These are phyloP conservation scores for Tuber brumale DNA, from an alignment of 495 filamentous ascomycete genomes.

Conservation along the genomic window DNA sequence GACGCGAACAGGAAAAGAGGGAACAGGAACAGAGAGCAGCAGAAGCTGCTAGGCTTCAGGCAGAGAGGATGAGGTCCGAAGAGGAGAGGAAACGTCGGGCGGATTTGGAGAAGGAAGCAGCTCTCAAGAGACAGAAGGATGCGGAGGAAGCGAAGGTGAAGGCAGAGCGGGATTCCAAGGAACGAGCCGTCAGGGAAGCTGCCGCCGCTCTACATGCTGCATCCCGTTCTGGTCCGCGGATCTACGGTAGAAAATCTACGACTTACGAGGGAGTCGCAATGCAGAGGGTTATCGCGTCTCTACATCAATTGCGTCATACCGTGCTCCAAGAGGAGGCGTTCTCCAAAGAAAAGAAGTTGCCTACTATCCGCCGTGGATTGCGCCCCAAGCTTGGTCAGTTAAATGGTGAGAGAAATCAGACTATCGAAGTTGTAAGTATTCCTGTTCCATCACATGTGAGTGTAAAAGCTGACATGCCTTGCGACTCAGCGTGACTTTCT, in stretches of 20 bases:
- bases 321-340: conserved; percentile 25
- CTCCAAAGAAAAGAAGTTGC: conserved; percentile 33
- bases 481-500: conserved; percentile 32
- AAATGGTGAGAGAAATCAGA: conserved; percentile 38
- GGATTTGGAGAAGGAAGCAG: conserved; percentile 16
- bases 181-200: conserved; percentile 10
- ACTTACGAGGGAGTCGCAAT: conserved; percentile 26
- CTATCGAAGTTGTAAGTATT: conserved; percentile 32
- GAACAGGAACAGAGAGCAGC: conserved; percentile 25
- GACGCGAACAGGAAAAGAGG: conserved; percentile 33
- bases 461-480: background rate
- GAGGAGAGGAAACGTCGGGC: conserved; percentile 30
- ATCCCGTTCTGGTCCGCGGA: conserved; percentile 21
- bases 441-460: background rate
- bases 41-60: conserved; percentile 27
- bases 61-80: conserved; percentile 29
- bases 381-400: conserved; percentile 40
- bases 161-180: conserved; percentile 17
- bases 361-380: conserved; percentile 34
- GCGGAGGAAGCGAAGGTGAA: conserved; percentile 25
- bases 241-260: conserved; percentile 32
- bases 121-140: conserved; percentile 21
- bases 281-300: conserved; percentile 32
- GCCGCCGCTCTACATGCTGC: conserved; percentile 10
- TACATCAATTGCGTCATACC: conserved; percentile 34